Percentiles rank a stretch among this genome's conserved stretches.
phyloP scores from a whole-genome alignment of 2,329 filamentous ascomycete genomes.

The Fusarium coffeatum region DNA sequence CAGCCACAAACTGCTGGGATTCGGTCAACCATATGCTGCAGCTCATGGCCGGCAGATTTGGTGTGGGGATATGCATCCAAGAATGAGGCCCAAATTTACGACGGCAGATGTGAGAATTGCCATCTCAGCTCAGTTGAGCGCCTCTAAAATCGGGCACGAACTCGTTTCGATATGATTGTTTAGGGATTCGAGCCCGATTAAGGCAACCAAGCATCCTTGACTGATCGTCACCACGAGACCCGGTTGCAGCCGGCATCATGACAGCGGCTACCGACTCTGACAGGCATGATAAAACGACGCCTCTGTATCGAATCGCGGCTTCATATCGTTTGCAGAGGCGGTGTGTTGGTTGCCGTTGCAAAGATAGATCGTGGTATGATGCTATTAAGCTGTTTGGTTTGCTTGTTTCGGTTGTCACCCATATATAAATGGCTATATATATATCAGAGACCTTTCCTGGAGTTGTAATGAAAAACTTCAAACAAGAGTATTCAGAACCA shows the following conservation, averaged over 20 bases:
- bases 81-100: constrained; percentile 34
- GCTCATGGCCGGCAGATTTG: constrained; percentile 12
- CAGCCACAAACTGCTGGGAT: constrained; percentile 30
- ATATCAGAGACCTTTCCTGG: constrained; percentile 21
- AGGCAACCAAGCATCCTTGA: constrained; percentile 37
- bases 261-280: constrained; percentile 33
- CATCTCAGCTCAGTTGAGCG: constrained; percentile 20
- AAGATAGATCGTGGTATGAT: constrained; percentile 9
- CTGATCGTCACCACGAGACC: constrained; percentile 38
- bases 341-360: constrained; percentile 24
- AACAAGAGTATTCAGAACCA: not conserved
- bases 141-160: constrained; percentile 28
- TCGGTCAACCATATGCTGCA: constrained; percentile 22
- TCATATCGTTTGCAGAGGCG: constrained; percentile 21
- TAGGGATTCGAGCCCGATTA: constrained; percentile 25
- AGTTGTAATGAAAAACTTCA: not conserved
- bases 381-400: constrained; percentile 15
- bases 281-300: constrained; percentile 19
- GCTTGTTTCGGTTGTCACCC: not conserved
- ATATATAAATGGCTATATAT: constrained; percentile 30
- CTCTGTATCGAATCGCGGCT: constrained; percentile 6
- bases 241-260: constrained; percentile 33
- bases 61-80: constrained; percentile 16
- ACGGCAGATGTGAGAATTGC: constrained; percentile 9
- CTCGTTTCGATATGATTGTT: not conserved